Base-by-base conservation (phyloP, 2,329 filamentous ascomycete species). In the Mariannaea sp. region DNA sequence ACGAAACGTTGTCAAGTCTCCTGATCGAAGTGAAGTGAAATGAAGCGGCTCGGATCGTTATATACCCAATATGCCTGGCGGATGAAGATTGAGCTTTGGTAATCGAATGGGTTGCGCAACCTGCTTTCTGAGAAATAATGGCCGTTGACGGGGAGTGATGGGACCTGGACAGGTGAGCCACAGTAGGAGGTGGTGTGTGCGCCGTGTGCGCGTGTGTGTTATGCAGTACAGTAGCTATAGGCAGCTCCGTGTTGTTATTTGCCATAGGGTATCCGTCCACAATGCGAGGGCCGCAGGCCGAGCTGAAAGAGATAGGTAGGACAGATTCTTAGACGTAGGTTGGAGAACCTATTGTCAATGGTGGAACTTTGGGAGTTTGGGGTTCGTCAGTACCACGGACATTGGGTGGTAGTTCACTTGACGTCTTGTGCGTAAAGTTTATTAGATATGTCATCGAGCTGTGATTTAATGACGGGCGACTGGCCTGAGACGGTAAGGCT, bases 381-480 rank as follows among this genome's bases (percentile, higher is more conserved):
- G 52, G 46, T 7, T 46, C 51, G 52, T 10, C 24, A 29, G 24
- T 36, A 51, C 30, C 26, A 38, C 39, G 5, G 54, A 53, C n/a
- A n/a, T 50, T 58, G 55, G 50, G 63, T 47, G 49, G 59, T 61
- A 55, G 62, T 54, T 65, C 59, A 56, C 49, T 52, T 53, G 51
- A 39, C 55, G 51, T 61, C 49, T 53, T 49, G 58, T 56, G 52
- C n/a, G 45, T 38, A 51, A 29, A 39, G 36, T 30, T 55, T 50
- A 19, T 29, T 32, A 27, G 27, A 46, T 30, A 55, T 50, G 32
- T 35, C 52, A 51, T 54, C 45, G 45, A 22, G 45, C n/a, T 48
- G 35, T 49, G 33, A 20, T 39, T 30, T n/a, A 46, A 36, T 22
- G 26, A 56, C 54, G 61, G 45, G 36, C 47, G 48, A 55, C 52